Evolutionary conservation across 2,329 filamentous ascomycete genomes (phyloP).

Genomic region (Tolypocladium endophyticum): DNA sequence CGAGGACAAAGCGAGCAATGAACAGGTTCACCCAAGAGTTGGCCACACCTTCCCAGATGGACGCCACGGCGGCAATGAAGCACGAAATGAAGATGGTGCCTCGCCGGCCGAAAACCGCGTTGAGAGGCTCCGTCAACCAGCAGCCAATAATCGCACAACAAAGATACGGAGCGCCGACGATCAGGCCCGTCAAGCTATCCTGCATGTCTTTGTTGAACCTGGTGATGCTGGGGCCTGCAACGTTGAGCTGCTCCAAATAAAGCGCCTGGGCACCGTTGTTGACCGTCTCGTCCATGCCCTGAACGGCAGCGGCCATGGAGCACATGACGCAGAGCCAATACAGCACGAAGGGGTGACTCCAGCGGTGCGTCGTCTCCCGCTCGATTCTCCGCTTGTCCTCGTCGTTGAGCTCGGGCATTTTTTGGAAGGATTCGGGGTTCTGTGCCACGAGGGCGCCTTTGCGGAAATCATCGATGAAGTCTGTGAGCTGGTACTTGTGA

Average conservation of each 20-base stretch:
- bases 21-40: slow-evolving; percentile 35
- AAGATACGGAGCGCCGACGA: slow-evolving; percentile 8
- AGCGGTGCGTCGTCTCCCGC: slow-evolving; percentile 18
- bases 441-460: slow-evolving; percentile 26
- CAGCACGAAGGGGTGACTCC: slow-evolving; percentile 20
- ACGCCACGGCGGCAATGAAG: slow-evolving; percentile 5
- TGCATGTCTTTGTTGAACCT: slow-evolving; percentile 21
- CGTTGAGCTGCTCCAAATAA: slow-evolving; percentile 44
- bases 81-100: slow-evolving; percentile 9
- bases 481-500: slow-evolving; percentile 28
- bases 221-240: slow-evolving; percentile 52
- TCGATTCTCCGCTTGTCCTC: slow-evolving; percentile 17
- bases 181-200: slow-evolving; percentile 36
- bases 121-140: slow-evolving; percentile 19
- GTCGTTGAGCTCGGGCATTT: slow-evolving; percentile 21
- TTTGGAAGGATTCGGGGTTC: slow-evolving; percentile 33
- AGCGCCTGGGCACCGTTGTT: slow-evolving; percentile 51
- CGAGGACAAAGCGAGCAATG: slow-evolving; percentile 53
- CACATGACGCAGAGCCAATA: slow-evolving; percentile 25
- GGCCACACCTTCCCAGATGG: slow-evolving; percentile 14
- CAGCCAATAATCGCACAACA: slow-evolving; percentile 14
- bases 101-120: slow-evolving; percentile 6
- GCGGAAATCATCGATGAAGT: slow-evolving; percentile 32
- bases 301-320: slow-evolving; percentile 42
- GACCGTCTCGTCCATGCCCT: slow-evolving; percentile 57